Conservation (phyloP, 768 basidiomycete species). For the Hemileccinum rubropunctum region DNA sequence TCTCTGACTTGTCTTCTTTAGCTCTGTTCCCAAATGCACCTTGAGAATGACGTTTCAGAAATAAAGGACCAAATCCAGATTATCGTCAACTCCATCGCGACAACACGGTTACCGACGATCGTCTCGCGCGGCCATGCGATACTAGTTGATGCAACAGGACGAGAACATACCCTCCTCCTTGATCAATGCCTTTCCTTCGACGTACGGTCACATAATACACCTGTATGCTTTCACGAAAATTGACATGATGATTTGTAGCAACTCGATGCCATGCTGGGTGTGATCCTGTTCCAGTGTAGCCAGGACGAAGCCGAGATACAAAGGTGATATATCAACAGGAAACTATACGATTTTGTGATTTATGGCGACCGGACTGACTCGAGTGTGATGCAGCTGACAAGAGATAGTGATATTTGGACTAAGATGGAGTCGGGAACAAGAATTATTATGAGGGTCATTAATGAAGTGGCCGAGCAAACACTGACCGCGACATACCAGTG, state of each 20-base stretch:
- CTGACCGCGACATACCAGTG: not conserved
- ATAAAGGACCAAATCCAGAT: not conserved
- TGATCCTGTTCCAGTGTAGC: not conserved
- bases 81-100: no score
- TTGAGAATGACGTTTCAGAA: not conserved
- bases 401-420: not conserved
- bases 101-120: not conserved
- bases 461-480: not conserved
- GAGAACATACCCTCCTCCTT: slow-evolving; percentile 1
- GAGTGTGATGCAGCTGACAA: not conserved
- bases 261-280: not conserved
- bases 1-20: not conserved
- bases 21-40: slow-evolving; percentile 1
- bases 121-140: not conserved
- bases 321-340: slow-evolving; percentile 1
- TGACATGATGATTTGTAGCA: not conserved
- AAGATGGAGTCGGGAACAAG: not conserved
- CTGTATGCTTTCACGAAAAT: no score
- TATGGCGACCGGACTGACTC: not conserved
- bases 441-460: slow-evolving; percentile 3
- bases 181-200: slow-evolving; percentile 1
- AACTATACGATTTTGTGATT: slow-evolving; percentile 5
- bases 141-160: slow-evolving; percentile 3
- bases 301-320: not conserved
- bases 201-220: not conserved